Evolutionary conservation across 768 basidiomycete genomes (phyloP), one percentile per base, ranked within the genome.

Genomic region (Trametes coccinea): DNA sequence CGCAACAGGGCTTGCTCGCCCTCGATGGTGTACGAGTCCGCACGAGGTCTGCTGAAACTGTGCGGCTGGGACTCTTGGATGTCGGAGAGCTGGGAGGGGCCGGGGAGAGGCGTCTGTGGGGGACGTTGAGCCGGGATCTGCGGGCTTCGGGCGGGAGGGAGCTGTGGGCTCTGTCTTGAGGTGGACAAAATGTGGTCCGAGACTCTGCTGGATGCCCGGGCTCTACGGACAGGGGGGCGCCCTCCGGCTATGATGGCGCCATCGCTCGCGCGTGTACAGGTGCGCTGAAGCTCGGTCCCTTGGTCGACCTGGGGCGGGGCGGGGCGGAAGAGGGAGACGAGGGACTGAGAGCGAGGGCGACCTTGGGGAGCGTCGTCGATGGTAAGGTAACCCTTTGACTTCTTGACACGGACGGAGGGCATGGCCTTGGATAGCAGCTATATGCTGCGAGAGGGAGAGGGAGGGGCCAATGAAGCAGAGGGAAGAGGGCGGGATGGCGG

Each of bases 381-480:
- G 53, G 44, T 40, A 10, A 60, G 50, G 65, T 71, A 73, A 51
- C 68, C 66, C 34, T 67, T 37, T 37, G 34, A 37, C 11, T 37
- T 66, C 69, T 72, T 78, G 55, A 84, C 74, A 66, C 80, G 77
- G 56, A 84, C 75, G 43, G 83, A 84, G 40, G 82, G 81, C 81
- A 83, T 82, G n/a, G 41, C 31, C 53, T 53, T 59, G 39, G 46
- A 41, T 49, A 33, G 55, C 14, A 10, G 59, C 47, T 22, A 22
- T 22, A 22, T 22, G 22, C 22, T 22, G 22, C 22, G 22, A 22
- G 22, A 22, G 22, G 37, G 30, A 43, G 16, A 30, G 41, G 46
- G 17, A 17, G 52, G 53, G 29, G 39, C 37, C 49, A 43, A 47
- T 44, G 39, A 60, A 49, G 46, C 29, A 46, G 39, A 57, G 54